phyloP scores from a whole-genome alignment of 345 rosid species.

The Citrus inodora region DNA sequence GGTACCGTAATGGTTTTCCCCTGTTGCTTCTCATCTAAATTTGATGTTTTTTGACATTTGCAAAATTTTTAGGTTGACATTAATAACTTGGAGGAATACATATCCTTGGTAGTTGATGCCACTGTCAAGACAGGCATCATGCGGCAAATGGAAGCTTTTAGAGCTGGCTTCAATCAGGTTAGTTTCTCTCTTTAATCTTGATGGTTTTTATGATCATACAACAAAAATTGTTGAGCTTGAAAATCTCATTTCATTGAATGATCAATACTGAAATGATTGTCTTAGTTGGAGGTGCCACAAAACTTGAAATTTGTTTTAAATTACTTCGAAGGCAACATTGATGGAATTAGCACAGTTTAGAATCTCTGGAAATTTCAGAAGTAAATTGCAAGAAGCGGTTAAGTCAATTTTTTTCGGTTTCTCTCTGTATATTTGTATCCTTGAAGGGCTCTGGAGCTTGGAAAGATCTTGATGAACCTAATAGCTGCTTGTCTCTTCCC shows the following conservation, averaged over 20 bases:
- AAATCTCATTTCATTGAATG: background rate
- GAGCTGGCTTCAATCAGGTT: conserved; percentile 97
- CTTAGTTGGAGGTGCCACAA: background rate
- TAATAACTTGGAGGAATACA: conserved; percentile 80
- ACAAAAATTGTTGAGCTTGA: background rate
- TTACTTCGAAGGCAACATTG: background rate
- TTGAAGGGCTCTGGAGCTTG: background rate
- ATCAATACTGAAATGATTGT: background rate
- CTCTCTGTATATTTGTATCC: background rate
- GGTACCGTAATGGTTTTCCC: background rate
- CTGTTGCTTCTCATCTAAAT: background rate
- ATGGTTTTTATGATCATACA: background rate
- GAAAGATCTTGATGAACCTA: background rate
- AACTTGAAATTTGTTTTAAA: background rate
- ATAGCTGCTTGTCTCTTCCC: background rate
- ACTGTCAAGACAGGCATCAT: conserved; percentile 77
- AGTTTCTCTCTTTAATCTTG: conserved; percentile 6
- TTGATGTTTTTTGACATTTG: background rate
- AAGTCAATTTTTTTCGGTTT: background rate
- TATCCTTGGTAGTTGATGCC: conserved; percentile 84
- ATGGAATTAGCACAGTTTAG: background rate
- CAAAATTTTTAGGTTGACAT: conserved; percentile 60
- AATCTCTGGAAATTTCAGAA: background rate
- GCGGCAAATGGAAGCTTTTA: conserved; percentile 88
- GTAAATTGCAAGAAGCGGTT: background rate